Percentiles rank a stretch among this genome's conserved stretches.
These are phyloP conservation scores for Camillea tinctor DNA, from an alignment of 2,329 filamentous ascomycete species.

Conservation along the genomic window DNA sequence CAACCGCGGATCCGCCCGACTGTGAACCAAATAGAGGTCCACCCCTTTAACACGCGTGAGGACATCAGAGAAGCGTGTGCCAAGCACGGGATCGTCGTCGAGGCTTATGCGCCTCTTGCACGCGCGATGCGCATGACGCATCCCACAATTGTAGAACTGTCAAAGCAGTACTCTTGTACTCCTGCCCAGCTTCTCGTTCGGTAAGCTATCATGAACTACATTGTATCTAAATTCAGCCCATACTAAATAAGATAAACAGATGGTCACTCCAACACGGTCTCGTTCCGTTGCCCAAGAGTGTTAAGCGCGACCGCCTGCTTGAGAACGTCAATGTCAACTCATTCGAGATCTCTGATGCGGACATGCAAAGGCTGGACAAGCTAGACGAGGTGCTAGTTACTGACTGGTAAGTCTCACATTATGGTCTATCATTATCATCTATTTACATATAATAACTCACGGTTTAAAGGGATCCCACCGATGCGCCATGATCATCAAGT, in stretches of 20 bases:
- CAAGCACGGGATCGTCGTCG: constrained; percentile 65
- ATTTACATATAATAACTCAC: background rate
- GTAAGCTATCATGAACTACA: constrained; percentile 27
- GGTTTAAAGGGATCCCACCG: background rate
- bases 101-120: constrained; percentile 79
- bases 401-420: constrained; percentile 50
- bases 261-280: constrained; percentile 77
- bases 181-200: constrained; percentile 70
- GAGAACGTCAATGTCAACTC: constrained; percentile 62
- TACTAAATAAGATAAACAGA: constrained; percentile 34
- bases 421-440: background rate
- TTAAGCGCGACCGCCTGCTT: constrained; percentile 58
- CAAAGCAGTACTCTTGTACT: constrained; percentile 67
- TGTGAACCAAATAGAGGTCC: constrained; percentile 80
- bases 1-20: constrained; percentile 63
- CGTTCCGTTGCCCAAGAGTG: constrained; percentile 73
- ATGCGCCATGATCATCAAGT: background rate
- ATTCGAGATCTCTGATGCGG: constrained; percentile 61
- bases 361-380: constrained; percentile 61
- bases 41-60: constrained; percentile 75
- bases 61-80: constrained; percentile 66
- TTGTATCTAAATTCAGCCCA: background rate
- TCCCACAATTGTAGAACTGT: constrained; percentile 58
- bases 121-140: constrained; percentile 69
- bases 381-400: constrained; percentile 74